These are phyloP conservation scores for Anastatica hierochuntica DNA, from an alignment of 345 rosid genomes.

Conservation along the genomic window DNA sequence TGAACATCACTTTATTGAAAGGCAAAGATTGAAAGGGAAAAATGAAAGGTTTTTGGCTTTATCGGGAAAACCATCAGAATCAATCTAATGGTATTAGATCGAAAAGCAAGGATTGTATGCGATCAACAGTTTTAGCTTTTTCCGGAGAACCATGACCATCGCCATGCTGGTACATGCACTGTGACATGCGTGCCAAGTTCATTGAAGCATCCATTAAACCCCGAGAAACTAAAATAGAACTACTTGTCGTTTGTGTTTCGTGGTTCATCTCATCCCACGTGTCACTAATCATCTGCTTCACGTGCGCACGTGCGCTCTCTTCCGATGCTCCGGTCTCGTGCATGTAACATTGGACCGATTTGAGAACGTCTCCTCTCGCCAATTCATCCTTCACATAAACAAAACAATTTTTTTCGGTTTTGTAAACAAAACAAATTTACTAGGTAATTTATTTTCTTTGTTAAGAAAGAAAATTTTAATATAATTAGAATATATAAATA, in stretches of 20 bases:
- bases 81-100: constrained; percentile 6
- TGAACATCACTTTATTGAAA: too few species aligned
- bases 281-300: constrained; percentile 2
- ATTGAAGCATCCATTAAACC: constrained; percentile 12
- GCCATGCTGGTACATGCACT: constrained; percentile 26
- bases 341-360: constrained; percentile 35
- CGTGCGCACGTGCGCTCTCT: constrained; percentile 18
- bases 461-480: too few species aligned
- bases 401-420: too few species aligned
- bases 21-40: too few species aligned
- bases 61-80: too few species aligned
- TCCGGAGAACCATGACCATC: constrained; percentile 33
- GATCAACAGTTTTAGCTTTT: too few species aligned
- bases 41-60: too few species aligned
- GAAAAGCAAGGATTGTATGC: constrained; percentile 15
- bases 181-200: constrained; percentile 28
- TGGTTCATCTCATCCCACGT: constrained; percentile 22
- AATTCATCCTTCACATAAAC: constrained; percentile 26
- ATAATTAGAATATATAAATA: too few species aligned
- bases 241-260: too few species aligned
- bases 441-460: too few species aligned
- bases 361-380: constrained; percentile 25
- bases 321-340: constrained; percentile 26
- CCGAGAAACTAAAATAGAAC: not conserved
- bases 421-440: too few species aligned